phyloP scores from a whole-genome alignment of 169 alveolate species.

The Nephromyces sp. region DNA sequence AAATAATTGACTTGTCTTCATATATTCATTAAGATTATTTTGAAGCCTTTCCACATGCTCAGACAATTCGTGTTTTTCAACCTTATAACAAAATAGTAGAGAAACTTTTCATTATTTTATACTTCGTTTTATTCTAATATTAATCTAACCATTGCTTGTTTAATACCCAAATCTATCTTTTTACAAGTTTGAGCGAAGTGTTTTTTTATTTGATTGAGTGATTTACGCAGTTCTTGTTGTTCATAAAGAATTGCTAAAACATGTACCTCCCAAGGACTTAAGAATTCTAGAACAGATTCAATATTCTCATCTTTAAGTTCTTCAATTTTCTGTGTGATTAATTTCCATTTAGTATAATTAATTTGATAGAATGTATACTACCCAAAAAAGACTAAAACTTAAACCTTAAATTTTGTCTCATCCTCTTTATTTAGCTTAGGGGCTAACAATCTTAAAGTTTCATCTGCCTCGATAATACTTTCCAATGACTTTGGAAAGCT shows the following conservation, averaged over 20 bases:
- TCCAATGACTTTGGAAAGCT: neutral
- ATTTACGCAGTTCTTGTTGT: constrained; percentile 54
- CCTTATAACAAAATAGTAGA: constrained; percentile 2
- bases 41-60: constrained; percentile 50
- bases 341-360: too few species aligned
- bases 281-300: constrained; percentile 43
- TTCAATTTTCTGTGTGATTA: constrained; percentile 42
- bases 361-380: too few species aligned
- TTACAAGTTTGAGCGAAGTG: constrained; percentile 39
- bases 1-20: constrained; percentile 40
- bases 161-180: constrained; percentile 43
- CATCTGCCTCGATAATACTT: neutral
- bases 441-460: neutral
- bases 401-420: neutral
- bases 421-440: neutral
- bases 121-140: neutral
- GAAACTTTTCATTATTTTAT: neutral
- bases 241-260: constrained; percentile 56
- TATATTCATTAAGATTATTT: constrained; percentile 41
- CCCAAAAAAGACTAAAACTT: too few species aligned
- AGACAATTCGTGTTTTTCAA: constrained; percentile 51
- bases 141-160: constrained; percentile 37
- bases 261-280: constrained; percentile 60
- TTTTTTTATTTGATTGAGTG: constrained; percentile 46
- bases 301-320: constrained; percentile 35